Percentiles rank a stretch among this genome's conserved stretches.
Conservation (phyloP, 2,329 filamentous ascomycete genomes). For the Fusarium scirpi region DNA sequence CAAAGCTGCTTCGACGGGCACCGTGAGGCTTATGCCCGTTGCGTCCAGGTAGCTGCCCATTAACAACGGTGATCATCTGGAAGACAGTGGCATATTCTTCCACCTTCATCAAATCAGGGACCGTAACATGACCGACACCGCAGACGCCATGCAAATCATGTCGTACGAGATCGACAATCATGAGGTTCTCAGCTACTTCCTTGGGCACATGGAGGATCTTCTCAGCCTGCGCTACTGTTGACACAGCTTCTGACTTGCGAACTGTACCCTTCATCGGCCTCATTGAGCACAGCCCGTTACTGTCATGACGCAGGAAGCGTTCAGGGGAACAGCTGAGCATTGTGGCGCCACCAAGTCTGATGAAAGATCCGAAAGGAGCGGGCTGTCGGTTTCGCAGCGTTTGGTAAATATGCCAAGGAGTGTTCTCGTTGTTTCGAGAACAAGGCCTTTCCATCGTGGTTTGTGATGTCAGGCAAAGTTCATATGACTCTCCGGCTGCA, state of each 20-base stretch:
- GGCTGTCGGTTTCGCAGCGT: constrained; percentile 78
- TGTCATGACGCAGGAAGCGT: constrained; percentile 76
- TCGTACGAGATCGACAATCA: constrained; percentile 97
- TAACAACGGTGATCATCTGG: constrained; percentile 90
- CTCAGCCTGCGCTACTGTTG: constrained; percentile 79
- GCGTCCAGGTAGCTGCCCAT: constrained; percentile 68
- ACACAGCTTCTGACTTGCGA: constrained; percentile 74
- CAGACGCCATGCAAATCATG: constrained; percentile 92
- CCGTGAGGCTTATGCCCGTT: constrained; percentile 28
- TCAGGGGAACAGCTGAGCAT: constrained; percentile 89
- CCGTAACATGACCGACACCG: constrained; percentile 77
- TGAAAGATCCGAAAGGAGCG: constrained; percentile 86
- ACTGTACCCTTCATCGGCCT: constrained; percentile 97
- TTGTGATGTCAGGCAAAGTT: constrained; percentile 84
- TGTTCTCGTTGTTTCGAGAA: constrained; percentile 27
- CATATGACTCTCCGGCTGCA: constrained; percentile 83
- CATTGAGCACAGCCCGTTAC: constrained; percentile 75
- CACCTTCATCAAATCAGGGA: constrained; percentile 83
- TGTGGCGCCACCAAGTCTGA: constrained; percentile 76
- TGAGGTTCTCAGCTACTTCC: constrained; percentile 94
- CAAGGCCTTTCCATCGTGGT: constrained; percentile 68
- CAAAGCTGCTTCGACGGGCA: constrained; percentile 12
- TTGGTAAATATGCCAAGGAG: constrained; percentile 78
- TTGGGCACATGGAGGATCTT: constrained; percentile 82
- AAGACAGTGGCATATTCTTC: constrained; percentile 94